Evolutionary conservation across 129 eudicot species (phyloP).

Genomic region (Helianthus annuus): DNA sequence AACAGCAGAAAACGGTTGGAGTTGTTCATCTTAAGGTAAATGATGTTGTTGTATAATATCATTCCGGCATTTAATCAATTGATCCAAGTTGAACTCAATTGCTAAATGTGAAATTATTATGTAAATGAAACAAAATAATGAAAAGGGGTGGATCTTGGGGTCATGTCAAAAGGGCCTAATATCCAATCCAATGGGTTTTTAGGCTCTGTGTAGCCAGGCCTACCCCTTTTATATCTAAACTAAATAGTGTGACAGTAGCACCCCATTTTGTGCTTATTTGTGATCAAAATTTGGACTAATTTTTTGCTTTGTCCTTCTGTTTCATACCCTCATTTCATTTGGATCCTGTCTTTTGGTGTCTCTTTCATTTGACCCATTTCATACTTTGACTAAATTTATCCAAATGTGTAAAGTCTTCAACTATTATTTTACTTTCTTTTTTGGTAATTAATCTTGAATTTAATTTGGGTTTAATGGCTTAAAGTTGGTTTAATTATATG

Average conservation of each 20-base stretch:
- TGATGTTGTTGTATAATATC: no score
- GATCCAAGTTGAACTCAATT: background rate
- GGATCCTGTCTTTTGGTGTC: constrained; percentile 38
- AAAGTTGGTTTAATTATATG: constrained; percentile 16
- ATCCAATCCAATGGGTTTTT: constrained; percentile 8
- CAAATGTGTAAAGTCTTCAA: background rate
- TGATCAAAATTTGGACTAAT: constrained; percentile 41
- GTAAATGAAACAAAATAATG: constrained; percentile 2
- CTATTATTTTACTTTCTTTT: background rate
- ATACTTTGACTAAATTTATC: constrained; percentile 8
- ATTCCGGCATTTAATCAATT: no score
- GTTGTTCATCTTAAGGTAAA: constrained; percentile 80
- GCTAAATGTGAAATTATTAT: background rate
- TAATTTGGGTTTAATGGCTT: background rate
- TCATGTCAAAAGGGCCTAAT: constrained; percentile 2
- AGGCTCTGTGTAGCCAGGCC: constrained; percentile 13
- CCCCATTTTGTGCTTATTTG: constrained; percentile 40
- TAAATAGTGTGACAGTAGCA: constrained; percentile 31
- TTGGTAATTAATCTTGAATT: background rate
- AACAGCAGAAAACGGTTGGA: constrained; percentile 48
- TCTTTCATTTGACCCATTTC: constrained; percentile 33
- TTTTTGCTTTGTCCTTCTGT: constrained; percentile 35
- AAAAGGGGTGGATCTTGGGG: constrained; percentile 10
- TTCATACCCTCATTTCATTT: constrained; percentile 44
- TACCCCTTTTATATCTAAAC: constrained; percentile 12